Evolutionary conservation across 2,329 filamentous ascomycete genomes (phyloP), one percentile per base, ranked within the genome.

Genomic region (Talaromyces funiculosus): DNA sequence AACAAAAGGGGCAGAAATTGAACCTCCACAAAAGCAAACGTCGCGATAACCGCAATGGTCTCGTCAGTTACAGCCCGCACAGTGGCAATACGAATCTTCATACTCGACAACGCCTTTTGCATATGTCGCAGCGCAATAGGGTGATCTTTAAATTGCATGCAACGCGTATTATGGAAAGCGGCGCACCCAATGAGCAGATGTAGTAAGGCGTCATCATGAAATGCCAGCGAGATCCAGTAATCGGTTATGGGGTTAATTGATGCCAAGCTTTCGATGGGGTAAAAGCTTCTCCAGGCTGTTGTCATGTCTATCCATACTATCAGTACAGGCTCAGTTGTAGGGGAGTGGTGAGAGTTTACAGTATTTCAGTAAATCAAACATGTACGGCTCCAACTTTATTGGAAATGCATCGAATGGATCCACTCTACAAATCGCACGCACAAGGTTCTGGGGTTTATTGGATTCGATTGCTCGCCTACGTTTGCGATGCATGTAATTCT

Each of bases 341-440:
- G 8, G 10, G 35, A 2, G 7, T 18, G n/a, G 8, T 7, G 24
- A 1, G 16, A 49, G 45, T 35, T 22, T 12, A 61, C 59, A 61
- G n/a, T 56, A 61, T 35, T 53, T 57, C 24, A 61, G 26, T n/a
- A 61, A 22, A 53, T 61, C 59, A 18, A 33, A 45, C 59, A 61
- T 61, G 53, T 61, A 61, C 9, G 59, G 53, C 33, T 61, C 59
- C 1, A 61, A 35, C 18, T 37, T 55, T 10, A 61, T 16, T 4
- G 59, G 53, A n/a, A 57, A 61, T 14, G 43, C 53, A 57, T 61
- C 22, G n/a, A 61, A 61, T 22, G 59, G 59, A 55, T 61, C 59
- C 14, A 53, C 43, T 5, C 20, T 16, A 22, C n/a, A 31, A 26
- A 61, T 37, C 38, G 40, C 33, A n/a, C 20, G 22, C 9, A 29